These are phyloP conservation scores for Garcia nutans DNA, from an alignment of 345 rosid species.

Conservation along the genomic window DNA sequence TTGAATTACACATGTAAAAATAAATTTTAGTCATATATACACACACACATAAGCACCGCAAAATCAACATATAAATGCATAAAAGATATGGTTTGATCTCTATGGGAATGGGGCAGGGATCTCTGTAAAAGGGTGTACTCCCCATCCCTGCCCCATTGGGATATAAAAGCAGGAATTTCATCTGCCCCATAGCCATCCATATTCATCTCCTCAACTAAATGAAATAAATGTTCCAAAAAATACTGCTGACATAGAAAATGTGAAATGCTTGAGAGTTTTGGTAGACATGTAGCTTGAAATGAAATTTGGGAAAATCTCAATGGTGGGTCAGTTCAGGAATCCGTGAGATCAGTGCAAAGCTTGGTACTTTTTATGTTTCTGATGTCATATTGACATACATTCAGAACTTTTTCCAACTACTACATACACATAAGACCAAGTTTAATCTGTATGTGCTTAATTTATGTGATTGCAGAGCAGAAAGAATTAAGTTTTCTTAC, in stretches of 20 bases:
- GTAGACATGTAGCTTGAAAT: neutral
- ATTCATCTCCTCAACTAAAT: too few species aligned
- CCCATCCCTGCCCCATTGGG: too few species aligned
- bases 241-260: neutral
- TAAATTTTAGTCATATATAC: too few species aligned
- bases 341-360: neutral
- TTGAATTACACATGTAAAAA: too few species aligned
- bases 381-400: neutral
- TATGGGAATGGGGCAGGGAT: too few species aligned
- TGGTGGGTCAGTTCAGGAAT: neutral
- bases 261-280: neutral
- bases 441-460: neutral
- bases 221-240: too few species aligned
- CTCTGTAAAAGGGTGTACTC: too few species aligned
- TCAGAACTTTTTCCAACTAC: neutral
- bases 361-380: neutral
- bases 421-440: neutral
- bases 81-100: too few species aligned
- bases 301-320: constrained; percentile 7
- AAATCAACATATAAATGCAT: too few species aligned
- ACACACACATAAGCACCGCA: too few species aligned
- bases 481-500: constrained; percentile 40
- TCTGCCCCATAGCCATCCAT: too few species aligned
- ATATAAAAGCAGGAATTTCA: too few species aligned
- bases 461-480: neutral